Evolutionary conservation across 139 green algal genomes (phyloP), one percentile per base, ranked within the genome.

Genomic region (Closterium sp.): DNA sequence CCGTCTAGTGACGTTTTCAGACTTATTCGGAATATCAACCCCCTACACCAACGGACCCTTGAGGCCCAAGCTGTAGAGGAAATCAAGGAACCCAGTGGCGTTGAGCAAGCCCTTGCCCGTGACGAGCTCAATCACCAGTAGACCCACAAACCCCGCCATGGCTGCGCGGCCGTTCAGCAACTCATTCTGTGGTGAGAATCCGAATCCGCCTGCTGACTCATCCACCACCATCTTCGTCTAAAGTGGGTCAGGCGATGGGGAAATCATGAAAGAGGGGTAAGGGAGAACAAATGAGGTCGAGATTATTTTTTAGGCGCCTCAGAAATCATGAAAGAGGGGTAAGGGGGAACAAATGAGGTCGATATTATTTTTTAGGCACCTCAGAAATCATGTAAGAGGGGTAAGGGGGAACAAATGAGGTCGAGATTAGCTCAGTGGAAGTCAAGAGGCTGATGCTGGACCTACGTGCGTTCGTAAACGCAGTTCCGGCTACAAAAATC

Each of bases 161-260:
- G 90, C 90, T 34, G 90, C 90, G 34, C 90, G 32, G 16, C 90
- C 90, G 30, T 92, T 92, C 10, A 92, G 30, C 16, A 92, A 28
- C 25, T 92, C 90, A 33, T 92, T 92, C 84, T 90, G 91, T 34
- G 32, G 55, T 38, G 90, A 85, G 33, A 92, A 92, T 7, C 90
- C 90, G n/a, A 92, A 92, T 23, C 90, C 90, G 33, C 34, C 84
- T 64, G 91, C 34, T 30, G 55, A 33, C 10, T 92, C 90, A 6
- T 92, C 90, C 32, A 92, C 90, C 31, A 86, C 25, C 90, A 92
- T 92, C 23, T 4, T 55, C 0, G 85, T 38, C 89, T 92, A 25
- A 25, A 88, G 34, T 21, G 43, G 31, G 43, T 86, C 35, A 88
- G 12, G 36, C 35, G 9, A 85, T n/a, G 28, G 28, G 28, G 25